Conservation (phyloP, 1,139 yeast species). For the Yamadazyma pseudoaaseri region DNA sequence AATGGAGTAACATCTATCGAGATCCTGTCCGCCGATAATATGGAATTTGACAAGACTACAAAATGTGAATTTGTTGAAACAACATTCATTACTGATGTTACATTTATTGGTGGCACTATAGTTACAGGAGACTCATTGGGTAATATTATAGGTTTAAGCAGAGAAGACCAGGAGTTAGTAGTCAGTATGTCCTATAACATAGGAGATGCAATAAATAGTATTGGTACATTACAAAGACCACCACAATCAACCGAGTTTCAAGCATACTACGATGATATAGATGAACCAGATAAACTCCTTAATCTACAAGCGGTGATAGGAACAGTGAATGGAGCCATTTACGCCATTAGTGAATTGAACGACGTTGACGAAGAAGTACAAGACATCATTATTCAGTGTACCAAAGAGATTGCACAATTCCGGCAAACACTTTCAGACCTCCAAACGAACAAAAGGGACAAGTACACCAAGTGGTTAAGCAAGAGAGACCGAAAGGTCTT, state of each 20-base stretch:
- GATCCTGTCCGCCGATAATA: not conserved
- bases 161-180: slow-evolving; percentile 5
- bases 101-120: not conserved
- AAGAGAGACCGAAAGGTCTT: slow-evolving; percentile 11
- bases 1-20: slow-evolving; percentile 17
- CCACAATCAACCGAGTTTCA: slow-evolving; percentile 9
- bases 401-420: slow-evolving; percentile 15
- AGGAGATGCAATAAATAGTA: slow-evolving; percentile 32
- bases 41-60: slow-evolving; percentile 5
- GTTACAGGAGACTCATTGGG: slow-evolving; percentile 34
- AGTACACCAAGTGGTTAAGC: slow-evolving; percentile 9
- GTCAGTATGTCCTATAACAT: slow-evolving; percentile 23
- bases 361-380: slow-evolving; percentile 25
- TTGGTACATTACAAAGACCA: slow-evolving; percentile 12
- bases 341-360: slow-evolving; percentile 20
- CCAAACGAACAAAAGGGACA: slow-evolving; percentile 14
- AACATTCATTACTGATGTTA: slow-evolving; percentile 11
- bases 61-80: slow-evolving; percentile 8
- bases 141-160: slow-evolving; percentile 20
- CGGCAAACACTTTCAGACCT: slow-evolving; percentile 14
- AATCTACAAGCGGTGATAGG: slow-evolving; percentile 26
- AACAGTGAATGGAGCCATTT: slow-evolving; percentile 37
- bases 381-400: slow-evolving; percentile 13
- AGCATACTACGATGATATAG: slow-evolving; percentile 9
- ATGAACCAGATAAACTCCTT: slow-evolving; percentile 2